A percentile compares a stretch with the other conserved stretches of the same genome.
These are phyloP conservation scores for Emydomyces testavorans DNA, from an alignment of 2,329 filamentous ascomycete species.

Conservation along the genomic window DNA sequence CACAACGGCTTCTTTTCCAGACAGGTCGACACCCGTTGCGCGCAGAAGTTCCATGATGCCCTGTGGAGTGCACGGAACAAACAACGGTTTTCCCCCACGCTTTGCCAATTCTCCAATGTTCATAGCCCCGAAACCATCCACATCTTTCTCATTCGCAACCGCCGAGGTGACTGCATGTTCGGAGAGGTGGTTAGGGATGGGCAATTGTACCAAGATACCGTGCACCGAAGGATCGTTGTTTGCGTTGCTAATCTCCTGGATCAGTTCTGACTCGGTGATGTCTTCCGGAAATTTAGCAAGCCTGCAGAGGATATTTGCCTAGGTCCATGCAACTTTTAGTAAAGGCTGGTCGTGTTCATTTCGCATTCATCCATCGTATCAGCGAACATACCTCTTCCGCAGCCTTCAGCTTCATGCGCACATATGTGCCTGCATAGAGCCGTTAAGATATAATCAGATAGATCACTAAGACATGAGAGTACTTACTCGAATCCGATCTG, in stretches of 20 bases:
- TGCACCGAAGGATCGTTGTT: constrained; percentile 82
- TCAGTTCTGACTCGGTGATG: constrained; percentile 71
- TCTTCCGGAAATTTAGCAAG: constrained; percentile 71
- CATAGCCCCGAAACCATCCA: constrained; percentile 85
- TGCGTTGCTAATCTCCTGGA: constrained; percentile 66
- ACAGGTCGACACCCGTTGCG: constrained; percentile 69
- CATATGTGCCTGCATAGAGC: constrained; percentile 74
- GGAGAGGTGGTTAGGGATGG: constrained; percentile 76
- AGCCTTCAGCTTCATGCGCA: constrained; percentile 98
- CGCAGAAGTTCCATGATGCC: constrained; percentile 88
- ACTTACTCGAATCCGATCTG: constrained; percentile 78
- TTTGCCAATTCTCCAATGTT: constrained; percentile 98
- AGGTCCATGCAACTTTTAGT: constrained; percentile 15
- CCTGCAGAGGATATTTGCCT: constrained; percentile 84
- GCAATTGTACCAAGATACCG: constrained; percentile 87
- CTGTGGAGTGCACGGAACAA: constrained; percentile 91
- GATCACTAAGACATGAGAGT: constrained; percentile 17
- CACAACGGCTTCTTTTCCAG: constrained; percentile 88
- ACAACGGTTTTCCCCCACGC: constrained; percentile 76
- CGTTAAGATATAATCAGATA: constrained; percentile 15
- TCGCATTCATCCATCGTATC: neutral
- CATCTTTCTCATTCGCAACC: constrained; percentile 88
- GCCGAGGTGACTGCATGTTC: constrained; percentile 85
- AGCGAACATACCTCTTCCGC: constrained; percentile 61
- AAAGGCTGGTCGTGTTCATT: neutral